These are phyloP conservation scores for Xylariaceae sp. DNA, from an alignment of 2,329 filamentous ascomycete species.

Conservation along the genomic window DNA sequence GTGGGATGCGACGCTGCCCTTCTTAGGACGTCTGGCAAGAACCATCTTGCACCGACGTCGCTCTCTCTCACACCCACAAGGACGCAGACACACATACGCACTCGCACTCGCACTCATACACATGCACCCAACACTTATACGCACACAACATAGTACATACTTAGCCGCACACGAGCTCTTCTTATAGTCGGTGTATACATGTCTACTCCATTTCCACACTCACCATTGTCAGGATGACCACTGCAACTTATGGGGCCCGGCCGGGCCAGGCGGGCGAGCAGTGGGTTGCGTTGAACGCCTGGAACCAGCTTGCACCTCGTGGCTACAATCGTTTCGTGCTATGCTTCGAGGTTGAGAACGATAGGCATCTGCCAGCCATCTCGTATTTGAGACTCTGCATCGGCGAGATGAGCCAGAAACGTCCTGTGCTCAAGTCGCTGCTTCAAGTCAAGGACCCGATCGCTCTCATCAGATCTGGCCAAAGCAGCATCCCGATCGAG, in stretches of 20 bases:
- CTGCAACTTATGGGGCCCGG: not conserved
- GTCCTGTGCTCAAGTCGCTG: constrained; percentile 4
- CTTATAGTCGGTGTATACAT: not conserved
- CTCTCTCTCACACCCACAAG: not conserved
- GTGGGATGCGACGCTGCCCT: not conserved
- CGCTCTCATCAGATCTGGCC: not conserved
- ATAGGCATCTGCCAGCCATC: not conserved
- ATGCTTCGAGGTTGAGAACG: constrained; percentile 6
- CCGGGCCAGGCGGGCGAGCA: not conserved
- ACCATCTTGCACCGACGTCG: not conserved
- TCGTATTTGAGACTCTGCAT: not conserved
- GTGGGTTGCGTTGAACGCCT: constrained; percentile 4
- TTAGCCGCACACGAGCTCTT: not conserved
- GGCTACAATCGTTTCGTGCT: constrained; percentile 9
- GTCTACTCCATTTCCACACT: not conserved
- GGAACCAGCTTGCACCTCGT: constrained; percentile 9
- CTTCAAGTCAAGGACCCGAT: constrained; percentile 4
- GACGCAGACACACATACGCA: not conserved
- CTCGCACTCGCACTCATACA: not conserved
- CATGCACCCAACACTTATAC: not conserved
- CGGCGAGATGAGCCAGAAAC: not conserved
- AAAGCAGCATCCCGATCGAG: constrained; percentile 3
- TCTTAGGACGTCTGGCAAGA: not conserved
- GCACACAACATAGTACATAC: not conserved
- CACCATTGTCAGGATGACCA: not conserved